Base-by-base conservation (phyloP, 2,329 filamentous ascomycete species). In the Rhynchosporium graminicola region DNA sequence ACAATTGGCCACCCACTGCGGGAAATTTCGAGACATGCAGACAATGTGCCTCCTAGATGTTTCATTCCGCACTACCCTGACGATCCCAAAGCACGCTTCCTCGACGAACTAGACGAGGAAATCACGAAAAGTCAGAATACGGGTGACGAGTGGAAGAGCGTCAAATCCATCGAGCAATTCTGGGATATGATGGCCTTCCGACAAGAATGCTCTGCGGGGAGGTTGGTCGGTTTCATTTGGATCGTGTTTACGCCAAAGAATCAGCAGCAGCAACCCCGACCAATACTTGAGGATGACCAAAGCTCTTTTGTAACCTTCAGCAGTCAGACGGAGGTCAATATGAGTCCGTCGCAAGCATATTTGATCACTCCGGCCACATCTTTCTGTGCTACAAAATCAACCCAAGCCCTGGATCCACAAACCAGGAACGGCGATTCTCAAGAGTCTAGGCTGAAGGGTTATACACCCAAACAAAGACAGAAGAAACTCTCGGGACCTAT, bases 141-240 rank as follows among this genome's bases (percentile, higher is more conserved):
- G 67, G 77, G 79, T 3, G 90, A 90, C 0, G 82, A 85, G 61
- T 99, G 95, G 95, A 90, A 87, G 73, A 92, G 89, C 63, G 87
- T 97, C 29, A 88, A 83, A 73, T 90, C 87, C 0, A 78, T 99
- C 46, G 90, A 93, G n/a, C 87, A 93, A 69, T 99, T 99, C 72
- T 99, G 95, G 95, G 95, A 99, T 65, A 90, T 96, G 83, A 98
- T 99, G 94, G 89, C 93, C 0, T 98, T 91, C 73, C 83, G 95
- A 61, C 95, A 98, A 74, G 95, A 99, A 73, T 99, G 95, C 73
- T 97, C 93, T 0, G 91, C 92, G 40, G 96, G 95, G 0, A 83
- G 93, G 20, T 82, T 97, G 72, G 96, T 97, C 0, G 96, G 96
- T 0, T 99, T 99, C 69, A 82, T 98, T 31, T 99, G 96, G 94